A percentile compares a stretch with the other conserved stretches of the same genome.
phyloP scores from a whole-genome alignment of 345 rosid genomes.

The Rhodamnia argentea region DNA sequence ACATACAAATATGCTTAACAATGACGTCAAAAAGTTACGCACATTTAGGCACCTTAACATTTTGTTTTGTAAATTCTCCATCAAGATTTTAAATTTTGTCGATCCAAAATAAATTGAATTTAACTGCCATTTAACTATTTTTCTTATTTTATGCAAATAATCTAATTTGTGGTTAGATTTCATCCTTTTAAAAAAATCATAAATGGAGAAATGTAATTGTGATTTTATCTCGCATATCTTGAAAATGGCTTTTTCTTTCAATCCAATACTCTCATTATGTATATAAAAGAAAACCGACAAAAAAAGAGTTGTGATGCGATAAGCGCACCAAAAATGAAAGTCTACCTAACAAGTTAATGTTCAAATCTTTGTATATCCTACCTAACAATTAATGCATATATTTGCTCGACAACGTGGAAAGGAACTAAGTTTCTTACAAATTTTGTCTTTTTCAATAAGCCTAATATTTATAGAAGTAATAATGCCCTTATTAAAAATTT shows the following conservation, averaged over 20 bases:
- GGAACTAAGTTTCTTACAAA: not conserved
- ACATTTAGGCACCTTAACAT: not conserved
- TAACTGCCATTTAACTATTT: not conserved
- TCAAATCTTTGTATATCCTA: not conserved
- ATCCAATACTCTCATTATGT: not conserved
- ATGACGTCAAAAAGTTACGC: not conserved
- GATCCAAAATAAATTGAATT: not conserved
- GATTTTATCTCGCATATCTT: not conserved
- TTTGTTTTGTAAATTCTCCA: not conserved
- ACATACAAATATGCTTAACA: not conserved
- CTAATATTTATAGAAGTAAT: not conserved
- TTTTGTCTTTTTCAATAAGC: not conserved
- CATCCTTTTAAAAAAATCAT: not conserved
- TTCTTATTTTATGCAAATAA: not conserved
- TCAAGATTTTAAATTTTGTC: not conserved
- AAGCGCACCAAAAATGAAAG: not conserved
- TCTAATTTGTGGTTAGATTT: not conserved
- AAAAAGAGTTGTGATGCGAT: not conserved
- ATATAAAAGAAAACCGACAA: no score
- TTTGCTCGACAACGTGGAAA: not conserved
- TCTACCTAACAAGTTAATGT: not conserved
- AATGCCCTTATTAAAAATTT: not conserved
- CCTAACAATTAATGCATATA: not conserved
- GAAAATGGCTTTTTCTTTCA: not conserved
- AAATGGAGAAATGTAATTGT: not conserved